phyloP scores from a whole-genome alignment of 2,329 filamentous ascomycete species.

The Blumeriella jaapii region DNA sequence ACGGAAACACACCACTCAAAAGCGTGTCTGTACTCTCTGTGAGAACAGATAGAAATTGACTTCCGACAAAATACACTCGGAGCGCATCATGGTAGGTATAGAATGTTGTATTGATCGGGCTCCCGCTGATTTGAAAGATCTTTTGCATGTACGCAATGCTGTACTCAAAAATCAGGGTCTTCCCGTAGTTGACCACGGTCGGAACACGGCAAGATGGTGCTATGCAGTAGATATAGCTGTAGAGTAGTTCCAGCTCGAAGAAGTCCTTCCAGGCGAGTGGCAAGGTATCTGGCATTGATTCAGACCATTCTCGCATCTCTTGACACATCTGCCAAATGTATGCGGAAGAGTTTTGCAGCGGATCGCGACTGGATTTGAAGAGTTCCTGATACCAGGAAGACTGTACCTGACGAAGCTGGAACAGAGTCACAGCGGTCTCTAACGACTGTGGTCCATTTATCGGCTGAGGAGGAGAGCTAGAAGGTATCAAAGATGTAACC shows the following conservation, averaged over 20 bases:
- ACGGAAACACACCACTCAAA: slow-evolving; percentile 31
- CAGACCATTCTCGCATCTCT: slow-evolving; percentile 71
- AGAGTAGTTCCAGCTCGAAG: slow-evolving; percentile 80
- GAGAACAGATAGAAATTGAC: slow-evolving; percentile 51
- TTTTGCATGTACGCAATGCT: slow-evolving; percentile 70
- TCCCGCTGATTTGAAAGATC: slow-evolving; percentile 55
- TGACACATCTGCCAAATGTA: slow-evolving; percentile 69
- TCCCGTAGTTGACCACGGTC: slow-evolving; percentile 62
- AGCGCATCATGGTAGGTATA: slow-evolving; percentile 83
- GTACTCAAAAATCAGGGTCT: slow-evolving; percentile 75
- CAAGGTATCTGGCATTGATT: slow-evolving; percentile 57
- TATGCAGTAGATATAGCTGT: slow-evolving; percentile 83
- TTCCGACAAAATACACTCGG: slow-evolving; percentile 65
- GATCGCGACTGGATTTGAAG: slow-evolving; percentile 63
- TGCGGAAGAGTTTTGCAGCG: slow-evolving; percentile 54
- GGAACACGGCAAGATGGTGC: slow-evolving; percentile 68
- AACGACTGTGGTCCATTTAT: slow-evolving; percentile 37
- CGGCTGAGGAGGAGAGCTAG: slow-evolving; percentile 25
- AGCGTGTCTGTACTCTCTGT: slow-evolving; percentile 45
- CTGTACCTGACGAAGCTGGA: slow-evolving; percentile 73
- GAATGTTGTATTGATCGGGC: slow-evolving; percentile 49
- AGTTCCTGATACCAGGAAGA: slow-evolving; percentile 85
- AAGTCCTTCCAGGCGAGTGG: slow-evolving; percentile 57
- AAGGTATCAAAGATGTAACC: slow-evolving; percentile 24
- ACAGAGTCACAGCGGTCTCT: slow-evolving; percentile 64